Base-by-base conservation (phyloP, 2,329 filamentous ascomycete genomes). In the Chaetomium sp. region DNA sequence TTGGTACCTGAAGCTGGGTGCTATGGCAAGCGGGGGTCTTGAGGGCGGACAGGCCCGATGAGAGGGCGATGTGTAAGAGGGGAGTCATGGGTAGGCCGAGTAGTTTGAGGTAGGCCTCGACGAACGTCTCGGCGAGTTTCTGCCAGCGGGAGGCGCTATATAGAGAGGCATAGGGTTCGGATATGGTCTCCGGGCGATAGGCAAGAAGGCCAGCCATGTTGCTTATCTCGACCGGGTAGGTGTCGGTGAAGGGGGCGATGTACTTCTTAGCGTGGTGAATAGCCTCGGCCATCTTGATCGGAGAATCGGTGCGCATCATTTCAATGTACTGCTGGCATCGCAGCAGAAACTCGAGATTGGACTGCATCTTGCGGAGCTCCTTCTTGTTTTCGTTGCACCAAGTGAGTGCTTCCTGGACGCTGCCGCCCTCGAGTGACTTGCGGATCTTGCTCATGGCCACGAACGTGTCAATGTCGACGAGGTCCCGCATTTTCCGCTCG, bases 371-470 rank as follows among this genome's bases (percentile, higher is more conserved):
- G 74, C 93, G 91, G 65, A 99, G 79, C 68, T 93, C 90, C 72
- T 94, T 93, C 77, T 96, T 95, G 77, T 97, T 97, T 73, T 98
- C 94, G 19, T 83, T 86, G 75, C 95, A 97, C 95, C 95, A 99
- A 13, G 87, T 85, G 62, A 99, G 78, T 25, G 93, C 93, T 72
- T 96, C 91, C 42, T 83, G 83, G 4, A 94, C 90, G 70, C 87
- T 91, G 35, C 89, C 87, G 47, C 83, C 82, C 51, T 85, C 80
- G 66, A 99, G 78, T 67, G 89, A 90, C 71, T 88, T 83, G 65
- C 92, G 87, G 69, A 98, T 92, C 65, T 84, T 85, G 67, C 89
- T 89, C 80, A 93, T 94, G 71, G 90, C 85, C 60, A 90, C 86
- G 77, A 98, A 98, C 0, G 93, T 94, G 58, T 93, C 88, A 1